Evolutionary conservation across 2,329 filamentous ascomycete genomes (phyloP).

Genomic region (Fusarium coffeatum): DNA sequence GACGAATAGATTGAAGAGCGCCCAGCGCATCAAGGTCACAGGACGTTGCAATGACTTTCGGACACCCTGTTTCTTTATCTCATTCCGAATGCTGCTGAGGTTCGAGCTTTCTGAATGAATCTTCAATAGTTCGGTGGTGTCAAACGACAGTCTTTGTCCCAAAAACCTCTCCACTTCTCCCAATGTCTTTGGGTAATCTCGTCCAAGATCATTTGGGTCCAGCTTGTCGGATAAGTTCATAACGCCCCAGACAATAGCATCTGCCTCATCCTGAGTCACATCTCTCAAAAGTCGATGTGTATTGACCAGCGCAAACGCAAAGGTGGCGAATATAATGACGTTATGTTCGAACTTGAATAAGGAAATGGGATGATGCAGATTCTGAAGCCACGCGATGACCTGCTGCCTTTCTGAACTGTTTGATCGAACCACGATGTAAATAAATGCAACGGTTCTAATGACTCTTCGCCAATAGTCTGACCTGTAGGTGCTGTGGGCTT

Average conservation of each 20-base stretch:
- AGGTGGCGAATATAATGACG: background rate
- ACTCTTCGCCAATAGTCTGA: background rate
- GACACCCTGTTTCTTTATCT: background rate
- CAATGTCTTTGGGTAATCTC: background rate
- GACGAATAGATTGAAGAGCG: background rate
- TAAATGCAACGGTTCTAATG: background rate
- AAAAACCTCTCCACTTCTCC: background rate
- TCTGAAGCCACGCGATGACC: background rate
- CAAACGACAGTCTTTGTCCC: background rate
- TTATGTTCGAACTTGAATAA: background rate
- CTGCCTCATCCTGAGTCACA: background rate
- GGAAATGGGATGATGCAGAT: accelerated
- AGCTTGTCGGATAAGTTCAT: background rate
- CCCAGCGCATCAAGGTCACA: background rate
- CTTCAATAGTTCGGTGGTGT: background rate
- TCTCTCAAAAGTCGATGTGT: background rate
- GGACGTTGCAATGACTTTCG: background rate
- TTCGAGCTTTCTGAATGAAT: background rate
- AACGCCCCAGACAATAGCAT: background rate
- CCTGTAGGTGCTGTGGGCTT: background rate
- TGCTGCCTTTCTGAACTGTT: background rate
- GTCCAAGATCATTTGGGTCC: background rate
- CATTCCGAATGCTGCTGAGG: background rate
- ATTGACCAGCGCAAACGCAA: background rate
- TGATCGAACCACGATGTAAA: background rate